Conservation (phyloP, 2,329 filamentous ascomycete species). For the Sphaerostilbella broomeana region DNA sequence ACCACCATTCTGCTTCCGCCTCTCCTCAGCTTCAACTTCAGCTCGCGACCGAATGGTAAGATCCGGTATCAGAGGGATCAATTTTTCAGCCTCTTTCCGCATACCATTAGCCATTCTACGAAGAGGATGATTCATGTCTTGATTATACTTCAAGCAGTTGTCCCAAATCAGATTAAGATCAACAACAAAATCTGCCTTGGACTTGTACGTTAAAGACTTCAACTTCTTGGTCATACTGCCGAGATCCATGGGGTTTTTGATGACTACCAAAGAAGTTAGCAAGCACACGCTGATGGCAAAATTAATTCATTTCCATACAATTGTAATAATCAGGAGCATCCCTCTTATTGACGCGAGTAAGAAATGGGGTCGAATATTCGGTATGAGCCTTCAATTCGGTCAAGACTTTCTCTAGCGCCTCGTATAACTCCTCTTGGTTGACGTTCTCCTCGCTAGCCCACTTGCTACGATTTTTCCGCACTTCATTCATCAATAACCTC, state of each 20-base stretch:
- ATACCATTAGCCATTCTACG: conserved; percentile 92
- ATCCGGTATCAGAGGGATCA: conserved; percentile 91
- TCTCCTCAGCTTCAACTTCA: conserved; percentile 84
- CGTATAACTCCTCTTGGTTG: conserved; percentile 95
- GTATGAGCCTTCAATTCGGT: conserved; percentile 96
- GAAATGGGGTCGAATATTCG: conserved; percentile 93
- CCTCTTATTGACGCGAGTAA: conserved; percentile 91
- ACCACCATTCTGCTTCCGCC: conserved; percentile 78
- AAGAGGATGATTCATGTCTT: conserved; percentile 77
- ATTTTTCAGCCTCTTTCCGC: conserved; percentile 95
- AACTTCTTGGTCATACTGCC: conserved; percentile 98
- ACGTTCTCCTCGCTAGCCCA: conserved; percentile 98
- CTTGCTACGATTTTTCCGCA: conserved; percentile 95
- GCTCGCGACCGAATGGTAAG: conserved; percentile 84
- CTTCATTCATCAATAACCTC: conserved; percentile 89
- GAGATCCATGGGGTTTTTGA: conserved; percentile 96
- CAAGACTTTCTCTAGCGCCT: conserved; percentile 92
- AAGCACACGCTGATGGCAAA: background rate
- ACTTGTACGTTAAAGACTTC: conserved; percentile 70
- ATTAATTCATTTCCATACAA: conserved; percentile 51
- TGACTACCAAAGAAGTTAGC: conserved; percentile 49
- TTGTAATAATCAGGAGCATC: conserved; percentile 94
- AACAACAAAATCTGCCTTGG: conserved; percentile 88
- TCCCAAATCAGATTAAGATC: conserved; percentile 95
- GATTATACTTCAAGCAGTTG: conserved; percentile 94